Evolutionary conservation across 108 stramenopile genomes (phyloP).

Genomic region (Skeletonema potamos): DNA sequence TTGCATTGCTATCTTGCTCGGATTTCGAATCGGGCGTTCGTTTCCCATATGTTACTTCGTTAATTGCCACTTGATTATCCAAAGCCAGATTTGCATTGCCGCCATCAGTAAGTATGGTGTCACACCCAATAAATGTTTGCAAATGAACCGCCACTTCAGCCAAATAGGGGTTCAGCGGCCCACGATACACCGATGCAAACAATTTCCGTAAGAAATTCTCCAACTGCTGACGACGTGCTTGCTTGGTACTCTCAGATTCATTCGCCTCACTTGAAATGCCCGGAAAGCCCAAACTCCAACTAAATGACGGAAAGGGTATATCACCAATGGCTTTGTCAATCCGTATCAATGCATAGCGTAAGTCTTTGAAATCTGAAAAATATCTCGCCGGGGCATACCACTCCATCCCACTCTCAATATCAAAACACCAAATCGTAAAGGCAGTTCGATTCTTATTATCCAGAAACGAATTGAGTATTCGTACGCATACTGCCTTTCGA

Average conservation of each 20-base stretch:
- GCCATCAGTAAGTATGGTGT: slow-evolving; percentile 27
- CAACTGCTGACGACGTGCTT: slow-evolving; percentile 54
- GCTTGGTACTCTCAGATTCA: slow-evolving; percentile 43
- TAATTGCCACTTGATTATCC: slow-evolving; percentile 46
- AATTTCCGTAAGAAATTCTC: slow-evolving; percentile 69
- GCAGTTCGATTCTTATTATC: slow-evolving; percentile 62
- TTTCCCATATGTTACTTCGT: slow-evolving; percentile 37
- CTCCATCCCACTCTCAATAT: slow-evolving; percentile 73
- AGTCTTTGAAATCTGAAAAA: slow-evolving; percentile 75
- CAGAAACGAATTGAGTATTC: slow-evolving; percentile 72
- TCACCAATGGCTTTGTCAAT: slow-evolving; percentile 46
- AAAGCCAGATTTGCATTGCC: slow-evolving; percentile 12
- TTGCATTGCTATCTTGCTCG: slow-evolving; percentile 40
- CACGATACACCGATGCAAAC: slow-evolving; percentile 60
- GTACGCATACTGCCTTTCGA: slow-evolving; percentile 74
- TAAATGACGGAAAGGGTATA: slow-evolving; percentile 61
- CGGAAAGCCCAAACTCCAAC: slow-evolving; percentile 30
- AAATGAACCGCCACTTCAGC: slow-evolving; percentile 78
- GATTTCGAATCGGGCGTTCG: slow-evolving; percentile 23
- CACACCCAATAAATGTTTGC: slow-evolving; percentile 85
- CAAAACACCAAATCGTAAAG: slow-evolving; percentile 85
- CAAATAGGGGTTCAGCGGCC: slow-evolving; percentile 55
- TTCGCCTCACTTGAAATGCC: slow-evolving; percentile 21
- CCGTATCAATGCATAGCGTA: slow-evolving; percentile 47
- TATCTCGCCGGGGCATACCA: slow-evolving; percentile 89